These are phyloP conservation scores for Hygrophorus russula DNA, from an alignment of 768 basidiomycete genomes.

Conservation along the genomic window DNA sequence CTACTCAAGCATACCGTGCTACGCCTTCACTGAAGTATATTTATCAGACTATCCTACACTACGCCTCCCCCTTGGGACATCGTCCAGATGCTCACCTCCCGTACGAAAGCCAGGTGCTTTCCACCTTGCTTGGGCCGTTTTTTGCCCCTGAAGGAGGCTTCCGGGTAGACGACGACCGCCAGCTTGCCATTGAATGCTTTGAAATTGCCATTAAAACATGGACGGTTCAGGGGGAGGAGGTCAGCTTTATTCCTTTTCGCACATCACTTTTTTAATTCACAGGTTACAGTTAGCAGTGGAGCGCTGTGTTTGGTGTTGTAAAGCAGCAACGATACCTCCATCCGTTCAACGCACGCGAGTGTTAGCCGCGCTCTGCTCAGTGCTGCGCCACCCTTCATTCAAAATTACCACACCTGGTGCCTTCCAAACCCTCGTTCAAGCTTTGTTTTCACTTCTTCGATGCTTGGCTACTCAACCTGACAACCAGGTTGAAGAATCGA, in stretches of 20 bases:
- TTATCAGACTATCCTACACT: conserved; percentile 34
- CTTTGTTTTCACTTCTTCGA: conserved; percentile 39
- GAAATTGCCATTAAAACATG: conserved; percentile 48
- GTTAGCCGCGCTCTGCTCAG: conserved; percentile 34
- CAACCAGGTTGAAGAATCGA: conserved; percentile 19
- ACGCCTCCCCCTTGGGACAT: conserved; percentile 23
- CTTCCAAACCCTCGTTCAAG: conserved; percentile 41
- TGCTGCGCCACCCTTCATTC: conserved; percentile 33
- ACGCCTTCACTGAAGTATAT: conserved; percentile 29
- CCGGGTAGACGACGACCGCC: conserved; percentile 39
- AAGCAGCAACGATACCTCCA: conserved; percentile 36
- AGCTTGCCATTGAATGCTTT: conserved; percentile 48
- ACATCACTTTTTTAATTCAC: not conserved
- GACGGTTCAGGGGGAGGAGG: conserved; percentile 41
- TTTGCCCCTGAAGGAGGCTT: conserved; percentile 22
- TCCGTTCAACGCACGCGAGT: conserved; percentile 36
- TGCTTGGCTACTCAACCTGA: conserved; percentile 17
- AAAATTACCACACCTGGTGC: conserved; percentile 29
- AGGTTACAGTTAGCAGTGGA: conserved; percentile 35
- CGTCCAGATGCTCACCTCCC: conserved; percentile 30
- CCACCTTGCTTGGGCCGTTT: conserved; percentile 48
- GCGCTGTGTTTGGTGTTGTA: conserved; percentile 63
- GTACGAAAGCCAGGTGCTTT: conserved; percentile 46
- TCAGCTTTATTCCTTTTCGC: conserved; percentile 16
- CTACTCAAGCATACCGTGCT: conserved; percentile 16